These are phyloP conservation scores for Blastobotrys niveus DNA, from an alignment of 1,139 yeast genomes.

Conservation along the genomic window DNA sequence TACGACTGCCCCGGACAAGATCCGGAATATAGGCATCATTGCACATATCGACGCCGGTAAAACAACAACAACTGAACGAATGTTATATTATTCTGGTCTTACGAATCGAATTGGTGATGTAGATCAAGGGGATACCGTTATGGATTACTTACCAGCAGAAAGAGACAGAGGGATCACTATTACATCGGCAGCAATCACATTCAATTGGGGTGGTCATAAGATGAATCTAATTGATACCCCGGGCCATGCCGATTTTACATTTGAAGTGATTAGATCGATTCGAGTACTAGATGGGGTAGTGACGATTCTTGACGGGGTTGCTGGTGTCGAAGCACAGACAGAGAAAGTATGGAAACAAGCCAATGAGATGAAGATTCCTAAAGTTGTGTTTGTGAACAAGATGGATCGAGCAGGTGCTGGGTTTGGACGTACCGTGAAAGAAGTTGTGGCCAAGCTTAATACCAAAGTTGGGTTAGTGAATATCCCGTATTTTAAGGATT, in stretches of 20 bases:
- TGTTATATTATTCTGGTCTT: constrained; percentile 82
- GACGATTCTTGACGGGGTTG: constrained; percentile 88
- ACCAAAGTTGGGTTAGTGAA: constrained; percentile 71
- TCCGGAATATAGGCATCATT: constrained; percentile 72
- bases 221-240: constrained; percentile 94
- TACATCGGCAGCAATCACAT: constrained; percentile 91
- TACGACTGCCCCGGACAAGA: constrained; percentile 20
- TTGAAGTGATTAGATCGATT: constrained; percentile 85
- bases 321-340: constrained; percentile 98
- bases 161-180: constrained; percentile 92
- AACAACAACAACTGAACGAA: constrained; percentile 84
- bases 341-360: constrained; percentile 97
- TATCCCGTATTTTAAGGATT: constrained; percentile 64
- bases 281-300: constrained; percentile 93
- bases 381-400: constrained; percentile 76
- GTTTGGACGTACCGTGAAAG: constrained; percentile 81
- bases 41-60: constrained; percentile 89
- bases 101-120: constrained; percentile 84
- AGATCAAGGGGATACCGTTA: constrained; percentile 94
- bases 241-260: constrained; percentile 96
- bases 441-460: constrained; percentile 69
- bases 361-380: constrained; percentile 57
- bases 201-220: constrained; percentile 73
- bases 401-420: constrained; percentile 98
- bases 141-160: constrained; percentile 87